phyloP scores from a whole-genome alignment of 257 asterid genomes.

The Ilex aquifolium region DNA sequence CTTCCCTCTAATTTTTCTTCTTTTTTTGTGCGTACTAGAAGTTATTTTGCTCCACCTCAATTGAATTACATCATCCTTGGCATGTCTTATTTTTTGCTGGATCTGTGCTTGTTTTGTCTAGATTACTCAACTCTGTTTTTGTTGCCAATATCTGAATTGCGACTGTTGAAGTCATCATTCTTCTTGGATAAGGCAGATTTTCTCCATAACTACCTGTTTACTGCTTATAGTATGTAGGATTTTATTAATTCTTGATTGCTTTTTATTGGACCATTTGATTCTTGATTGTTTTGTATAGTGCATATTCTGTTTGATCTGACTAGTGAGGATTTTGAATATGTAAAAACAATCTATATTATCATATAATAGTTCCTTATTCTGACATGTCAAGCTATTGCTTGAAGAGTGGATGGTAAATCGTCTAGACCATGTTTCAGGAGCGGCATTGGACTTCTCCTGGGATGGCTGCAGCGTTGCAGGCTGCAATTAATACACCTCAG shows the following conservation, averaged over 20 bases:
- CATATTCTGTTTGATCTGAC: background rate
- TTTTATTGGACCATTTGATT: background rate
- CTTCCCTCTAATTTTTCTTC: background rate
- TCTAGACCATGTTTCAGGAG: constrained; percentile 50
- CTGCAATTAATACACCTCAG: constrained; percentile 50
- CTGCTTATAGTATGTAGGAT: no score
- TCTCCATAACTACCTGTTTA: no score
- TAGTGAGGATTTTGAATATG: background rate
- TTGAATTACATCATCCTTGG: no score
- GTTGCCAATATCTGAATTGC: no score
- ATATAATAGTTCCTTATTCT: background rate
- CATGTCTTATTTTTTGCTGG: no score
- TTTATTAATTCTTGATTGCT: background rate
- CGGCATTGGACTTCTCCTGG: constrained; percentile 97
- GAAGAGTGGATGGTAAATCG: constrained; percentile 9
- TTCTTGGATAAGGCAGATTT: no score
- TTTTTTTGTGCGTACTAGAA: background rate
- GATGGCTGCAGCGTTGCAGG: constrained; percentile 75
- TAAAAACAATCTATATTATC: no score
- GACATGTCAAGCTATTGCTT: constrained; percentile 2
- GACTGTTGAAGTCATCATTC: no score
- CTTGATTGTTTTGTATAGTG: background rate
- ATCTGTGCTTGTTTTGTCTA: no score
- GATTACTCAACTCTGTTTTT: no score
- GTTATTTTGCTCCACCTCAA: no score